Base-by-base conservation (phyloP, 352 stramenopile species). In the Pythium utonaiense region DNA sequence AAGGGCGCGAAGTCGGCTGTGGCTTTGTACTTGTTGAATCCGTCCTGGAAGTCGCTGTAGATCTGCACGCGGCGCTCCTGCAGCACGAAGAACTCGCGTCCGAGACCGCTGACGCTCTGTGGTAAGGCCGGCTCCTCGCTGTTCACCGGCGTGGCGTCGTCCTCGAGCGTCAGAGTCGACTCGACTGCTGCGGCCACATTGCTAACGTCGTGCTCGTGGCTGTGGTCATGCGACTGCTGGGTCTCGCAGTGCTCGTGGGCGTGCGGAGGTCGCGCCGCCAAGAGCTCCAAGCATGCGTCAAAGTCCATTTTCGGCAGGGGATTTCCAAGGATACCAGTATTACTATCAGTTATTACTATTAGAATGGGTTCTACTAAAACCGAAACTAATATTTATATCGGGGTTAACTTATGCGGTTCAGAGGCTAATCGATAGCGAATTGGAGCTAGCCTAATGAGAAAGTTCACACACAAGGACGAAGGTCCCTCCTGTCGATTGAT, bases 41-140 rank as follows among this genome's bases (percentile, higher is more conserved):
- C 84, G 71, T 75, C 62, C 21, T 77, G 67, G 40, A 94, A 94
- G 3, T 80, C 72, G 24, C 52, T 60, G 75, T 92, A 92, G 51
- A 91, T 86, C 25, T 77, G 71, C 28, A 90, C 84, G 28, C 84
- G 82, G 30, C 54, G 71, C 59, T 86, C 79, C 60, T 94, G 84
- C 12, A 85, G 69, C 9, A 52, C 51, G 27, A 80, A 70, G 60
- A 94, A 89, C 9, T 55, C 51, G 45, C 70, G 62, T 6, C 73
- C 57, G 8, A 94, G 64, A 27, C 49, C 67, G 6, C 40, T 27
- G 7, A 60, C 48, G 27, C 19, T 60, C 24, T 38, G n/a, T 22
- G 21, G n/a, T 28, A 30, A 12, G 1, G 49, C 50, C 10, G 5
- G 14, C 9, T 41, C 33, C 8, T 33, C 48, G n/a, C 12, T 0